A percentile compares a stretch with the other conserved stretches of the same genome.
Conservation (phyloP, 495 filamentous ascomycete genomes). For the Penicillium mononematosum region DNA sequence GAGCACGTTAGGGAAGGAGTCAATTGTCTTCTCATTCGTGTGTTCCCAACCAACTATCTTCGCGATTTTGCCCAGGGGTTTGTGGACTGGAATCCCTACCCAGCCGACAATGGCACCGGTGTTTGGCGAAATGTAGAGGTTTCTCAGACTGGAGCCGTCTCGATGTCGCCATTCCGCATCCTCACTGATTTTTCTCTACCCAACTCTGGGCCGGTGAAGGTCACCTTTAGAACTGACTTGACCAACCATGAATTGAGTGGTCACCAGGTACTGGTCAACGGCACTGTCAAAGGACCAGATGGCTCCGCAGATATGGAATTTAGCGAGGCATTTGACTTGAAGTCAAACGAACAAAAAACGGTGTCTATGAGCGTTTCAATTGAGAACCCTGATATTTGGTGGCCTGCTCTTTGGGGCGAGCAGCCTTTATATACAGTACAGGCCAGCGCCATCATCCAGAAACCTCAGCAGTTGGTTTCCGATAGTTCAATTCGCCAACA, state of each 20-base stretch:
- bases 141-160: constrained; percentile 54
- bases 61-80: constrained; percentile 60
- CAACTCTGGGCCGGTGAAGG: constrained; percentile 26
- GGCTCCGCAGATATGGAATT: constrained; percentile 22
- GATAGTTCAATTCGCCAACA: constrained; percentile 35
- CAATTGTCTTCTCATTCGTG: constrained; percentile 55
- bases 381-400: constrained; percentile 67
- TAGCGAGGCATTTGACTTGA: constrained; percentile 36
- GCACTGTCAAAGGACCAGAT: constrained; percentile 32
- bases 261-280: constrained; percentile 39
- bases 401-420: constrained; percentile 69
- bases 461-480: constrained; percentile 31
- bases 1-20: constrained; percentile 28
- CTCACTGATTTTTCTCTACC: constrained; percentile 42
- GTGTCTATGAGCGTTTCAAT: constrained; percentile 41
- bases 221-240: constrained; percentile 48
- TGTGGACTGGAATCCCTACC: constrained; percentile 66
- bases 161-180: constrained; percentile 50
- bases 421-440: constrained; percentile 66
- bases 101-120: constrained; percentile 57
- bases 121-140: constrained; percentile 63
- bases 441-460: constrained; percentile 35
- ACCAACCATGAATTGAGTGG: constrained; percentile 47
- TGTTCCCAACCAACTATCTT: constrained; percentile 58
- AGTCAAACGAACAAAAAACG: constrained; percentile 37